Conservation (phyloP, 2,329 filamentous ascomycete genomes). For the Cladobotryum mycophilum region DNA sequence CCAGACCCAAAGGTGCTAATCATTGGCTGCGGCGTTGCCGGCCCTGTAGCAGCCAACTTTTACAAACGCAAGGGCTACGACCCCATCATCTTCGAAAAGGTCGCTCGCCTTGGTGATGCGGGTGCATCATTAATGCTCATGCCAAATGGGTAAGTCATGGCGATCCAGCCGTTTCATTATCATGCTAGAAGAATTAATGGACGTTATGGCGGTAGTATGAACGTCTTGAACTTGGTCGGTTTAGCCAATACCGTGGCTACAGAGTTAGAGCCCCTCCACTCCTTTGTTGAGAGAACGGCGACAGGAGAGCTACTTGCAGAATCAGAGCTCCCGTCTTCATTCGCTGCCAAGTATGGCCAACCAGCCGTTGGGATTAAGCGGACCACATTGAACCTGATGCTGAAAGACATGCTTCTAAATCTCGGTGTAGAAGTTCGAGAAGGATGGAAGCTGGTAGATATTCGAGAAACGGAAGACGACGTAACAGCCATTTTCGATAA, state of each 20-base stretch:
- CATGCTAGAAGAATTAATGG: neutral
- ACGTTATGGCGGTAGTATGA: conserved; percentile 2
- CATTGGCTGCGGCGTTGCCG: conserved; percentile 18
- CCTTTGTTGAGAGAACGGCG: conserved; percentile 13
- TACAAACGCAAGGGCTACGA: conserved; percentile 18
- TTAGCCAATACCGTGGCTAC: neutral
- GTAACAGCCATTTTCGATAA: conserved; percentile 17
- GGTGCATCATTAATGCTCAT: conserved; percentile 19
- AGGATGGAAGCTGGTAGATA: conserved; percentile 17
- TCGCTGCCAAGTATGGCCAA: conserved; percentile 14
- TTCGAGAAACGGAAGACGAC: conserved; percentile 12
- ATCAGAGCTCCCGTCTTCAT: conserved; percentile 14
- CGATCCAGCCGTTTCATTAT: neutral
- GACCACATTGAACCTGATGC: conserved; percentile 14
- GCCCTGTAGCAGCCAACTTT: conserved; percentile 15
- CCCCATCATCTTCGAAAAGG: conserved; percentile 19
- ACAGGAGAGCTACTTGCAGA: conserved; percentile 13
- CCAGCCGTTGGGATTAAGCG: conserved; percentile 15
- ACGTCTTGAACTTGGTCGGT: conserved; percentile 16
- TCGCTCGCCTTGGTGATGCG: conserved; percentile 14
- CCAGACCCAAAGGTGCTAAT: conserved; percentile 12
- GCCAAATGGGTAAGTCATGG: conserved; percentile 15
- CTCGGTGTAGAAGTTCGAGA: conserved; percentile 15
- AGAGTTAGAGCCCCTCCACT: conserved; percentile 10
- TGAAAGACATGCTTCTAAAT: conserved; percentile 11